Conservation (phyloP, 352 stramenopile species). For the Phytophthora pluvialis region DNA sequence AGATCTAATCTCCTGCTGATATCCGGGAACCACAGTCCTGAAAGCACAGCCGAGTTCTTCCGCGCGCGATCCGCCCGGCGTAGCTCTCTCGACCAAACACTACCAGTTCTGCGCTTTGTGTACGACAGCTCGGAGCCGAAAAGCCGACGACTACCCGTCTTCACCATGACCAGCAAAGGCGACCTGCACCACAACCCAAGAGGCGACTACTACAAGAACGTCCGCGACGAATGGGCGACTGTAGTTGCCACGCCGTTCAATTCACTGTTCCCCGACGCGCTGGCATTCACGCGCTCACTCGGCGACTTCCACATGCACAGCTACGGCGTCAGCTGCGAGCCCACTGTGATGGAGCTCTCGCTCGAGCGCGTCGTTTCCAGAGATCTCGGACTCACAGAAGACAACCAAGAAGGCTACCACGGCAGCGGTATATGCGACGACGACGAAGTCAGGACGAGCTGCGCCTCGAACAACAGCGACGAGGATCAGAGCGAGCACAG, state of each 20-base stretch:
- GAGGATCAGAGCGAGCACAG: conserved; percentile 6
- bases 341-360: conserved; percentile 61
- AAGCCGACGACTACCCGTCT: conserved; percentile 45
- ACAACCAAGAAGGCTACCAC: conserved; percentile 33
- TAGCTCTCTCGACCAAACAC: conserved; percentile 25
- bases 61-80: conserved; percentile 52
- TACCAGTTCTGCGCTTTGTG: conserved; percentile 84
- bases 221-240: conserved; percentile 92
- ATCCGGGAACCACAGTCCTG: conserved; percentile 84
- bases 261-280: conserved; percentile 74
- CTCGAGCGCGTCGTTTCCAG: conserved; percentile 44
- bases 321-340: conserved; percentile 79
- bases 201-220: conserved; percentile 91
- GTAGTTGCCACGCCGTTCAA: conserved; percentile 75
- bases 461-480: conserved; percentile 4
- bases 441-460: conserved; percentile 17
- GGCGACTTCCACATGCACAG: conserved; percentile 90
- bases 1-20: conserved; percentile 54
- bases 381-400: conserved; percentile 11
- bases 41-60: conserved; percentile 78
- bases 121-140: conserved; percentile 71
- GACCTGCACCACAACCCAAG: conserved; percentile 44
- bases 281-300: conserved; percentile 90
- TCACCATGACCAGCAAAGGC: conserved; percentile 40
- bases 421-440: neutral